Conservation (phyloP, 306 rosid genomes). For the Vachellia pachyceras region DNA sequence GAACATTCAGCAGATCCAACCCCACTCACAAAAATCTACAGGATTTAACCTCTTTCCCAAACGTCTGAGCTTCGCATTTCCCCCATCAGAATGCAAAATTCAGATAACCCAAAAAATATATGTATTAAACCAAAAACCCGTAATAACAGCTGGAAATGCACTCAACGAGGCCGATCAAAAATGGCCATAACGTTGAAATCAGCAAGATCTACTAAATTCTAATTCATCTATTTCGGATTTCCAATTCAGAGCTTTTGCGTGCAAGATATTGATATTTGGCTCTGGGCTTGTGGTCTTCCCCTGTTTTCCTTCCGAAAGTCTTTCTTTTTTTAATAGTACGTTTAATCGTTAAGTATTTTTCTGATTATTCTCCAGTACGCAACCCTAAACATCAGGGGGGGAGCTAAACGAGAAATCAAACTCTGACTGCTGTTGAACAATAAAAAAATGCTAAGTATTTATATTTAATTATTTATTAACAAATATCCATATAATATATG, state of each 20-base stretch:
- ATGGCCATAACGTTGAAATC: constrained; percentile 31
- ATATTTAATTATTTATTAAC: neutral
- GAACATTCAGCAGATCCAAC: constrained; percentile 63
- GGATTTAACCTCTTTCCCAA: constrained; percentile 50
- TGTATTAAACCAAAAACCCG: neutral
- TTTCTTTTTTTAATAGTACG: neutral
- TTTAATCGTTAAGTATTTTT: neutral
- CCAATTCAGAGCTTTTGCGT: constrained; percentile 2
- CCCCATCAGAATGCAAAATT: neutral
- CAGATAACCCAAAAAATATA: neutral
- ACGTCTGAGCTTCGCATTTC: constrained; percentile 21
- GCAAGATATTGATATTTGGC: constrained; percentile 33
- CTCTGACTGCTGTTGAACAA: constrained; percentile 39
- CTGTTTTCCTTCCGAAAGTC: constrained; percentile 5
- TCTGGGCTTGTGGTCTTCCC: neutral
- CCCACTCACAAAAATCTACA: constrained; percentile 41
- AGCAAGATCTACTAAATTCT: constrained; percentile 49
- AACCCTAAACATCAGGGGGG: constrained; percentile 33
- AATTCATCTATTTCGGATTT: constrained; percentile 18
- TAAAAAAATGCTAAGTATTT: neutral
- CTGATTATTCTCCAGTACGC: neutral
- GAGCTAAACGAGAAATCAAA: constrained; percentile 37
- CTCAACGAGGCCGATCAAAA: constrained; percentile 44
- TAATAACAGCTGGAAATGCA: constrained; percentile 46
- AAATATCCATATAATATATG: neutral